A percentile compares a stretch with the other conserved stretches of the same genome.
These are phyloP conservation scores for Scheffersomyces spartinae DNA, from an alignment of 805 yeast species.

Conservation along the genomic window DNA sequence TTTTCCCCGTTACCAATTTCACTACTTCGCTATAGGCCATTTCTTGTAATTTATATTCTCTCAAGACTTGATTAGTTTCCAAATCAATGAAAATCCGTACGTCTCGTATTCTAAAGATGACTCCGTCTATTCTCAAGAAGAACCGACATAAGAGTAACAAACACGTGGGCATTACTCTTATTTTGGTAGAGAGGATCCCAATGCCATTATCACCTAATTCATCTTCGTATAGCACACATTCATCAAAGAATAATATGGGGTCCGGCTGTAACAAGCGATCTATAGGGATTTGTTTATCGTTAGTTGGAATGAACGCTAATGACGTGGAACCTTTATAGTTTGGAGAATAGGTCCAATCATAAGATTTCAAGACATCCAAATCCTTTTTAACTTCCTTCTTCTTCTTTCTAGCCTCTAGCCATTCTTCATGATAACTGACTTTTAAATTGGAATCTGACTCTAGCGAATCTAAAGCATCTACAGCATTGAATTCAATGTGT, in stretches of 20 bases:
- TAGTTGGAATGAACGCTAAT: conserved; percentile 11
- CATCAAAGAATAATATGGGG: conserved; percentile 84
- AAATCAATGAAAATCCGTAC: conserved; percentile 78
- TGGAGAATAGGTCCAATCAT: conserved; percentile 94
- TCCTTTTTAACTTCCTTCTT: conserved; percentile 27
- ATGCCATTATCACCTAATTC: conserved; percentile 96
- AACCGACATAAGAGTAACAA: conserved; percentile 64
- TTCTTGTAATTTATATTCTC: conserved; percentile 72
- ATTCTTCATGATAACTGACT: conserved; percentile 80
- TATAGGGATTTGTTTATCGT: conserved; percentile 45
- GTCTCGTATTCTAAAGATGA: conserved; percentile 72
- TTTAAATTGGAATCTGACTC: conserved; percentile 24
- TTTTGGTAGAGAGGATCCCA: conserved; percentile 61
- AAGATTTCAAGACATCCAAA: conserved; percentile 64
- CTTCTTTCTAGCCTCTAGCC: conserved; percentile 40
- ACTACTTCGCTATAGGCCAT: conserved; percentile 37
- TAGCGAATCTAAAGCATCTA: conserved; percentile 49
- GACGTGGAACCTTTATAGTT: conserved; percentile 53
- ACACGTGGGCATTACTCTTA: conserved; percentile 82
- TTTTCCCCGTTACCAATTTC: conserved; percentile 11
- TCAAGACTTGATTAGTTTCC: conserved; percentile 44
- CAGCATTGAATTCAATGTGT: conserved; percentile 58
- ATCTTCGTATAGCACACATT: conserved; percentile 81
- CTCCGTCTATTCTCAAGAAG: conserved; percentile 84
- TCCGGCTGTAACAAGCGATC: conserved; percentile 61